These are phyloP conservation scores for Colletotrichum magnum DNA, from an alignment of 2,329 filamentous ascomycete species.

Conservation along the genomic window DNA sequence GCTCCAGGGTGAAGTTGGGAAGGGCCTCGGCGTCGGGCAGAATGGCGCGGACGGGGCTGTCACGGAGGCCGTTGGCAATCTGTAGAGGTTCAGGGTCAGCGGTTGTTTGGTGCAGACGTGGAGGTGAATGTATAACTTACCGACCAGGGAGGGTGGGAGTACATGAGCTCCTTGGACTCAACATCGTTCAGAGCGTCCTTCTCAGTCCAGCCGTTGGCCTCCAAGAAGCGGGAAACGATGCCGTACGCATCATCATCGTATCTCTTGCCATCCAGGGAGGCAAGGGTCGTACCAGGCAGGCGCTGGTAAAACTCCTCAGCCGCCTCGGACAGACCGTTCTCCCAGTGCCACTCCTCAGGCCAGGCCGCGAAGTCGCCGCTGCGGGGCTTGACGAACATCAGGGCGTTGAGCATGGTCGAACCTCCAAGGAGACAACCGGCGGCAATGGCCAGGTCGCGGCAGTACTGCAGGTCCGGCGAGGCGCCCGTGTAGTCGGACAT, in stretches of 20 bases:
- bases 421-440: conserved; percentile 52
- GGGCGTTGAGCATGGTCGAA: conserved; percentile 46
- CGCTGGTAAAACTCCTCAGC: conserved; percentile 42
- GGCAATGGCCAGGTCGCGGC: conserved; percentile 46
- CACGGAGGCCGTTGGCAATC: conserved; percentile 41
- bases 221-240: conserved; percentile 40
- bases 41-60: conserved; percentile 51
- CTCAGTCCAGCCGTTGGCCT: conserved; percentile 40
- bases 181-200: conserved; percentile 37
- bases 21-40: conserved; percentile 51
- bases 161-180: conserved; percentile 41
- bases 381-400: conserved; percentile 45
- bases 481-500: conserved; percentile 36
- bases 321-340: conserved; percentile 39
- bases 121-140: not conserved
- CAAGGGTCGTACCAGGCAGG: conserved; percentile 39
- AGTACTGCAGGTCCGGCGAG: conserved; percentile 40
- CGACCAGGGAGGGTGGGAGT: conserved; percentile 42
- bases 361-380: conserved; percentile 35
- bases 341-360: conserved; percentile 43
- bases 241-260: conserved; percentile 41
- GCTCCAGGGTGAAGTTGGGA: conserved; percentile 54
- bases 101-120: too few relatives aligned
- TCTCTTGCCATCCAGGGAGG: conserved; percentile 39
- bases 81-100: not conserved